Conservation (phyloP, 768 basidiomycete genomes). For the Termitomyces sp. region DNA sequence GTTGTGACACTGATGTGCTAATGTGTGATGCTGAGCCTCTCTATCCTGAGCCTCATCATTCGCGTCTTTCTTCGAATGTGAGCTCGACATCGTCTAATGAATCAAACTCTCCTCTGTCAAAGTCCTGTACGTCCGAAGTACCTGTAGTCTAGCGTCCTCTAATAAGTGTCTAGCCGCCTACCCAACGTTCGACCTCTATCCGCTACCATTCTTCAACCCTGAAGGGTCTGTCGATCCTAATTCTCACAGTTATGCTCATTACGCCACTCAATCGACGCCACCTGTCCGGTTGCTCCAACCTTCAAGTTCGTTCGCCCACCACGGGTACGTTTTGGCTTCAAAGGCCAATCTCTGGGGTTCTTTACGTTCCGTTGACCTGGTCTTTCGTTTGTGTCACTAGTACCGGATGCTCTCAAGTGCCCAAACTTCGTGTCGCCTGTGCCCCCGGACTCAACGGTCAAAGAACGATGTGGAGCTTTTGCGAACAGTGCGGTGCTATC, state of each 20-base stretch:
- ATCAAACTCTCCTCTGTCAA: constrained; percentile 40
- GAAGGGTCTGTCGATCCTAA: constrained; percentile 44
- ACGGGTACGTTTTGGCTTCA: constrained; percentile 49
- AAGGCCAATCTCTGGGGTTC: constrained; percentile 3
- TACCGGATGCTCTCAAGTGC: constrained; percentile 67
- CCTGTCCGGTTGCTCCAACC: constrained; percentile 69
- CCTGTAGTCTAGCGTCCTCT: not conserved
- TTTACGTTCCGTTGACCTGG: not conserved
- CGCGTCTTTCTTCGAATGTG: constrained; percentile 60
- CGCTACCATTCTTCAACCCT: constrained; percentile 45
- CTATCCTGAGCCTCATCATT: constrained; percentile 49
- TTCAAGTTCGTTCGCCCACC: constrained; percentile 52
- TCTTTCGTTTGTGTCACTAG: not conserved
- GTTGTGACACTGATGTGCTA: constrained; percentile 57
- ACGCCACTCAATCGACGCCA: constrained; percentile 37
- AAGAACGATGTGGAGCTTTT: constrained; percentile 84
- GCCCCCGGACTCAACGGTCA: constrained; percentile 64
- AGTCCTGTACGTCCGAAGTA: constrained; percentile 40
- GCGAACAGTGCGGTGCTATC: constrained; percentile 85
- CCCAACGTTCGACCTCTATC: constrained; percentile 61
- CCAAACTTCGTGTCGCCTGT: constrained; percentile 78
- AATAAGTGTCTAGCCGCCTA: constrained; percentile 34
- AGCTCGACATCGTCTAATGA: constrained; percentile 51
- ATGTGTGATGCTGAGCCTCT: constrained; percentile 69
- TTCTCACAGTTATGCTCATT: constrained; percentile 38